A percentile compares a stretch with the other conserved stretches of the same genome.
These are phyloP conservation scores for Ramularia endophylla DNA, from an alignment of 2,329 filamentous ascomycete species.

Conservation along the genomic window DNA sequence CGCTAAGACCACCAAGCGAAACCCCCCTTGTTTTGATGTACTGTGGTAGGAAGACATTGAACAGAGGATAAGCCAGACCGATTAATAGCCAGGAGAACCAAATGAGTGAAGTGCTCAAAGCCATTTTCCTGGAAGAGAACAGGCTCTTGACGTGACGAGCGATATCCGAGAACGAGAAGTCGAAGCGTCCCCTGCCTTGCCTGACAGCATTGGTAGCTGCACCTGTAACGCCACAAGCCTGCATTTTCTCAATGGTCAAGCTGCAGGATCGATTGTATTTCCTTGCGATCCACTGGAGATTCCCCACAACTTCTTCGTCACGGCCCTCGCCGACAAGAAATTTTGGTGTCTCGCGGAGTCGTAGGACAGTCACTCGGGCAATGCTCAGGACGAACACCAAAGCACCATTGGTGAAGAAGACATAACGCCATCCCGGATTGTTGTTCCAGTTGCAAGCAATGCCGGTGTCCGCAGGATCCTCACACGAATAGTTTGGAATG, in stretches of 20 bases:
- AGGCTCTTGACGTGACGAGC: slow-evolving; percentile 57
- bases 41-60: slow-evolving; percentile 64
- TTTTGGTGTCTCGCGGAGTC: slow-evolving; percentile 52
- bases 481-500: slow-evolving; percentile 46
- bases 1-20: slow-evolving; percentile 46
- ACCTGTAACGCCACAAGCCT: slow-evolving; percentile 39
- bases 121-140: slow-evolving; percentile 56
- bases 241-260: slow-evolving; percentile 45
- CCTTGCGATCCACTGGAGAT: slow-evolving; percentile 44
- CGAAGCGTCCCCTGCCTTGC: slow-evolving; percentile 26
- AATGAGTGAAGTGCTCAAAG: slow-evolving; percentile 56
- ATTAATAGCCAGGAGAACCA: slow-evolving; percentile 57
- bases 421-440: slow-evolving; percentile 54
- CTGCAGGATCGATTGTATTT: slow-evolving; percentile 50
- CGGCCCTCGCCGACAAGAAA: slow-evolving; percentile 50
- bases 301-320: slow-evolving; percentile 47
- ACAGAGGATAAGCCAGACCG: slow-evolving; percentile 64
- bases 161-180: slow-evolving; percentile 36
- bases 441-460: slow-evolving; percentile 43
- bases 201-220: slow-evolving; percentile 15
- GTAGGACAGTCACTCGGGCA: slow-evolving; percentile 49
- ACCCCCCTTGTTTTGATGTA: slow-evolving; percentile 60
- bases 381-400: slow-evolving; percentile 51
- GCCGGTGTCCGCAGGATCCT: slow-evolving; percentile 24
- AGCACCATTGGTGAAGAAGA: slow-evolving; percentile 49